phyloP scores from a whole-genome alignment of 768 basidiomycete genomes.

The Ramaria rubella region DNA sequence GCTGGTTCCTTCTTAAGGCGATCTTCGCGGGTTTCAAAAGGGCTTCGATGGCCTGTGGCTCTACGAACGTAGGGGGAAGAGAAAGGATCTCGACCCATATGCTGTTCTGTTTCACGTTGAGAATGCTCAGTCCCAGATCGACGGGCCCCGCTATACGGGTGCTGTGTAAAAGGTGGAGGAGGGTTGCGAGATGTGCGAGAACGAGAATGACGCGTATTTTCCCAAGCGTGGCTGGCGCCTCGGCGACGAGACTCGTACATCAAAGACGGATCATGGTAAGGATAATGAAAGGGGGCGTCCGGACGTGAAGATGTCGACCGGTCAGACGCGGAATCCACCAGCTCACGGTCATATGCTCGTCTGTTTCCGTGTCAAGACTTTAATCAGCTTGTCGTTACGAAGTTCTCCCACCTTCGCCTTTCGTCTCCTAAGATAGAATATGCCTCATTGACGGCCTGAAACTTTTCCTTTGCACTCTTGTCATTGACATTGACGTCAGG shows the following conservation, averaged over 20 bases:
- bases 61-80: constrained; percentile 20
- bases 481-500: constrained; percentile 38
- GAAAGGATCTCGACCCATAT: constrained; percentile 22
- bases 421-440: constrained; percentile 41
- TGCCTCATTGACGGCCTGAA: constrained; percentile 42
- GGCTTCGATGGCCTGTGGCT: constrained; percentile 16
- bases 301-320: background rate
- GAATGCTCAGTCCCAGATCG: background rate
- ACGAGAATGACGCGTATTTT: constrained; percentile 13
- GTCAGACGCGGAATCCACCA: constrained; percentile 1
- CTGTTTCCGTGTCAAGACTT: constrained; percentile 13
- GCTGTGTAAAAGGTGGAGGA: constrained; percentile 13
- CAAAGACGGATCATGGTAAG: constrained; percentile 15
- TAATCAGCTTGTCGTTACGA: background rate
- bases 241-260: constrained; percentile 26
- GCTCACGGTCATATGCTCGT: constrained; percentile 28
- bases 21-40: constrained; percentile 13
- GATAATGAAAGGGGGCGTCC: constrained; percentile 10
- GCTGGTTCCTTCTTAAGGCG: constrained; percentile 16
- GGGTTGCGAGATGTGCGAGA: background rate
- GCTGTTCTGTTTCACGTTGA: constrained; percentile 9
- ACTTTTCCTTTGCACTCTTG: constrained; percentile 31
- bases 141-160: constrained; percentile 1
- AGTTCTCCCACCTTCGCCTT: constrained; percentile 32
- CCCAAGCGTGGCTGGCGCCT: constrained; percentile 35